Percentiles rank a stretch among this genome's conserved stretches.
These are phyloP conservation scores for Sicyos baderoa DNA, from an alignment of 306 rosid genomes.

Conservation along the genomic window DNA sequence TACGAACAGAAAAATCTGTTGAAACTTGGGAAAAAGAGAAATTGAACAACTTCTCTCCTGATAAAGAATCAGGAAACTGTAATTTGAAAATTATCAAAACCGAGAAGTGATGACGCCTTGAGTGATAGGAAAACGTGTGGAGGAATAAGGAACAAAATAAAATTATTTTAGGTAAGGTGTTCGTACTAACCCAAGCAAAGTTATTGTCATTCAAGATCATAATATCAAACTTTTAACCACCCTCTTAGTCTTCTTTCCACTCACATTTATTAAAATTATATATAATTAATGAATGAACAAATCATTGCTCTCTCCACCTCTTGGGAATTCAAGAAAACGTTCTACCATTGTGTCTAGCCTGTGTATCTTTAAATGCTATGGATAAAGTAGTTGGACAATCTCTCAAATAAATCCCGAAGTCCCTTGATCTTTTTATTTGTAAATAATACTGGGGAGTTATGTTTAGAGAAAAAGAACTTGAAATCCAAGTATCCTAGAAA, in stretches of 20 bases:
- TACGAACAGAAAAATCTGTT: not conserved
- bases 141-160: not conserved
- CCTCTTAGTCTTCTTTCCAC: not conserved
- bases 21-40: slow-evolving; percentile 3
- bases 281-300: not conserved
- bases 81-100: not conserved
- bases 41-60: not conserved
- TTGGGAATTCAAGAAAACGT: not conserved
- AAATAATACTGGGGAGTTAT: not conserved
- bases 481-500: too few species aligned
- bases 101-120: not conserved
- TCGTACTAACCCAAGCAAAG: not conserved
- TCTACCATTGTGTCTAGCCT: not conserved
- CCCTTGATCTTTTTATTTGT: not conserved
- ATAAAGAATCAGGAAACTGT: not conserved
- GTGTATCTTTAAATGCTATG: not conserved
- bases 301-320: not conserved
- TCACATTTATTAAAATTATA: not conserved
- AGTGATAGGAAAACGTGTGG: not conserved
- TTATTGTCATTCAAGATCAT: not conserved
- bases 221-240: not conserved
- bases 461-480: not conserved
- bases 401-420: not conserved
- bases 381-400: not conserved
- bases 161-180: not conserved